These are phyloP conservation scores for Lachnellula occidentalis DNA, from an alignment of 2,329 filamentous ascomycete genomes.

Conservation along the genomic window DNA sequence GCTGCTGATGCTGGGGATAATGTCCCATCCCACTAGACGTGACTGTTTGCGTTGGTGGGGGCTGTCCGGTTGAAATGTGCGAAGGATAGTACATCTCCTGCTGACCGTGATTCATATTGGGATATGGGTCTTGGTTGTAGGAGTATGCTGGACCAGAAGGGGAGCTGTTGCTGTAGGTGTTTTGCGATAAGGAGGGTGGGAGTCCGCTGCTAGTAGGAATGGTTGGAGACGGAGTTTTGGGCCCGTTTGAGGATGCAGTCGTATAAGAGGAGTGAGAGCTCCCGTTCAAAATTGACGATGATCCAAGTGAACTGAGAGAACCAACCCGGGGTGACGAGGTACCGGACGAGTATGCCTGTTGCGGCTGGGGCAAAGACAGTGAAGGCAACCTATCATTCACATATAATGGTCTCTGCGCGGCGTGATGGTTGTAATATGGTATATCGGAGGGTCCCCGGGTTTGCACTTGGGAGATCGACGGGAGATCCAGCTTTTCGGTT, in stretches of 20 bases:
- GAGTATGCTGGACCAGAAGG: constrained; percentile 36
- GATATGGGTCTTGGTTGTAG: constrained; percentile 34
- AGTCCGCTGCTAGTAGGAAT: constrained; percentile 47
- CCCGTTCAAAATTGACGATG: constrained; percentile 43
- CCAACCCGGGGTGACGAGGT: constrained; percentile 70
- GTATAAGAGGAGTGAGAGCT: constrained; percentile 52
- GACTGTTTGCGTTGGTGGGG: constrained; percentile 69
- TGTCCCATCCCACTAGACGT: constrained; percentile 68
- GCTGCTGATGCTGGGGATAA: constrained; percentile 72
- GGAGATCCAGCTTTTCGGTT: constrained; percentile 92
- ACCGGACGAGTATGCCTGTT: constrained; percentile 60
- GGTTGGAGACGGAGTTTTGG: constrained; percentile 73
- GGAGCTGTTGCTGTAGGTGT: constrained; percentile 26
- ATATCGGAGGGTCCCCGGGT: constrained; percentile 71
- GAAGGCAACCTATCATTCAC: constrained; percentile 68
- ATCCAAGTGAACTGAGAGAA: constrained; percentile 61
- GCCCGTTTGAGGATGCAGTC: constrained; percentile 51
- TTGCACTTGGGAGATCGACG: constrained; percentile 78
- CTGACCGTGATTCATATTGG: constrained; percentile 74
- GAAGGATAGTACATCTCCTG: constrained; percentile 81
- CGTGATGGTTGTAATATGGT: constrained; percentile 64
- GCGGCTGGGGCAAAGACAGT: constrained; percentile 62
- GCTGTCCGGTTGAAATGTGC: constrained; percentile 73
- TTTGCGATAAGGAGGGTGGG: constrained; percentile 36
- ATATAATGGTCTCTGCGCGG: constrained; percentile 59